Evolutionary conservation across 129 eudicot genomes (phyloP).

Genomic region (Sambucus nigra): DNA sequence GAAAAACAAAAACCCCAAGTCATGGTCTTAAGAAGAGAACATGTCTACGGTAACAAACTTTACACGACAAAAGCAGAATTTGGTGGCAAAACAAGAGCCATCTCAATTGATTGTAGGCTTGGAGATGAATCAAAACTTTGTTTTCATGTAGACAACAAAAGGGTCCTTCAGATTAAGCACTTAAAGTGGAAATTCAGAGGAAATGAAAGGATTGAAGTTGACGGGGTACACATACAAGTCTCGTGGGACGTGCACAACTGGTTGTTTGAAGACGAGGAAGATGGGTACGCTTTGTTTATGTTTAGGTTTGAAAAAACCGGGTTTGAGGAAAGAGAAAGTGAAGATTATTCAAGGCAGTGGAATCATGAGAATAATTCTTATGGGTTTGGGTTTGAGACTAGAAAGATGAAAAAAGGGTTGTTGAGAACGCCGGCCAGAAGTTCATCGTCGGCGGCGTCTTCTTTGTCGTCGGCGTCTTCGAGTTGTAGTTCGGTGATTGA

Average conservation of each 20-base stretch:
- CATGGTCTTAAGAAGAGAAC: slow-evolving; percentile 50
- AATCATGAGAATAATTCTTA: slow-evolving; percentile 19
- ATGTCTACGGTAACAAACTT: slow-evolving; percentile 33
- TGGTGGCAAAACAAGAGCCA: slow-evolving; percentile 31
- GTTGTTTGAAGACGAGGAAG: slow-evolving; percentile 44
- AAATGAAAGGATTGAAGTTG: slow-evolving; percentile 51
- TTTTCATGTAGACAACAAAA: slow-evolving; percentile 36
- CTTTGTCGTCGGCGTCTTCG: slow-evolving; percentile 49
- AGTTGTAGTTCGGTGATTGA: slow-evolving; percentile 76
- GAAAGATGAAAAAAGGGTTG: slow-evolving; percentile 55
- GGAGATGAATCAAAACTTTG: slow-evolving; percentile 36
- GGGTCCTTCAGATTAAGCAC: slow-evolving; percentile 51
- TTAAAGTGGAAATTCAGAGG: slow-evolving; percentile 77
- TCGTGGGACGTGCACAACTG: slow-evolving; percentile 84
- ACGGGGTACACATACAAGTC: slow-evolving; percentile 41
- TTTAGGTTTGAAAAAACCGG: slow-evolving; percentile 48
- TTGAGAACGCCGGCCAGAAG: slow-evolving; percentile 17
- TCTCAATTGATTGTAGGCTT: slow-evolving; percentile 39
- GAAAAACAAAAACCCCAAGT: slow-evolving; percentile 18
- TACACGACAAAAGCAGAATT: slow-evolving; percentile 43
- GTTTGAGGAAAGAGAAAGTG: slow-evolving; percentile 20
- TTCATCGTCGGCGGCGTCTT: slow-evolving; percentile 34
- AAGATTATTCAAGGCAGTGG: slow-evolving; percentile 12
- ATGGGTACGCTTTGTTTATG: slow-evolving; percentile 60
- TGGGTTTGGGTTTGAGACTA: slow-evolving; percentile 53